phyloP scores from a whole-genome alignment of 768 basidiomycete species.

The Rubroboletus pulcherrimus region DNA sequence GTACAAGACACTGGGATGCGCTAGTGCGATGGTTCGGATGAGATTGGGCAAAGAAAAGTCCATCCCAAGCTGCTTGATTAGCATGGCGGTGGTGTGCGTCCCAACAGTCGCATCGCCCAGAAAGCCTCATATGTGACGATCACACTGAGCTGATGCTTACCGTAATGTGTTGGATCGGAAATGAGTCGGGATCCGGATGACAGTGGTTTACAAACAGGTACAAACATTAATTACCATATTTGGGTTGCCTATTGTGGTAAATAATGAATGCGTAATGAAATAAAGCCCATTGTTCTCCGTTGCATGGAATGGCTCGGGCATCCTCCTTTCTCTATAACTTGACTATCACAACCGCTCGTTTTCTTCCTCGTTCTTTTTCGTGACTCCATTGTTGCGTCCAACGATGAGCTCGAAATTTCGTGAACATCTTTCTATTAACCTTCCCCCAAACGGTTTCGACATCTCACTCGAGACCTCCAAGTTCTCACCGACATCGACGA shows the following conservation, averaged over 20 bases:
- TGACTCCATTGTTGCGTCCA: background rate
- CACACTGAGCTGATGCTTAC: too few species aligned
- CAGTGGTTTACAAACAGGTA: background rate
- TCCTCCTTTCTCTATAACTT: slow-evolving; percentile 1
- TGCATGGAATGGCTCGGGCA: background rate
- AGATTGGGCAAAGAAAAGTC: background rate
- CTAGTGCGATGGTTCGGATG: background rate
- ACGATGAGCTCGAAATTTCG: slow-evolving; percentile 31
- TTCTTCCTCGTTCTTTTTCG: background rate
- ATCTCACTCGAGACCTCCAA: slow-evolving; percentile 33
- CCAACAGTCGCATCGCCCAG: background rate
- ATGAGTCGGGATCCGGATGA: background rate
- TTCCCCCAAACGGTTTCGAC: slow-evolving; percentile 8
- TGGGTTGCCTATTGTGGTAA: slow-evolving; percentile 16
- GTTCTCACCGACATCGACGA: slow-evolving; percentile 44
- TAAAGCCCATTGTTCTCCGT: slow-evolving; percentile 18
- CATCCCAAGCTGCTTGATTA: too few species aligned
- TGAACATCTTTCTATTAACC: slow-evolving; percentile 28
- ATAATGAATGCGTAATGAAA: too few species aligned
- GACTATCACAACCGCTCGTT: slow-evolving; percentile 11
- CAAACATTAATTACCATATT: slow-evolving; percentile 13
- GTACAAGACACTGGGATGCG: background rate
- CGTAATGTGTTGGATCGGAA: background rate
- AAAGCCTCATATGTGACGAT: background rate
- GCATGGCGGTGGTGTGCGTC: background rate